phyloP scores from a whole-genome alignment of 805 yeast genomes.

The Pichia membranifaciens region DNA sequence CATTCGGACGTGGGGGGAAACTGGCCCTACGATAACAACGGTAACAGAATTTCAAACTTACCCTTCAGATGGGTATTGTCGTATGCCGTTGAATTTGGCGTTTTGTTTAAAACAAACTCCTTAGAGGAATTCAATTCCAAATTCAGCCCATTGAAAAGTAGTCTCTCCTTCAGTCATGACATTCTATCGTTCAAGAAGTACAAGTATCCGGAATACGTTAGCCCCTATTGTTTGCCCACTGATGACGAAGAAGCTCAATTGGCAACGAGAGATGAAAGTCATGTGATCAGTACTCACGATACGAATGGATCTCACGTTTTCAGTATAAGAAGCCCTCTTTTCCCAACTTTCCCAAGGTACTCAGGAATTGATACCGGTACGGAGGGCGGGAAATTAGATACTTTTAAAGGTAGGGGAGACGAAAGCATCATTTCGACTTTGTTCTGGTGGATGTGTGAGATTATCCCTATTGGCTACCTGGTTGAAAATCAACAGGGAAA shows the following conservation, averaged over 20 bases:
- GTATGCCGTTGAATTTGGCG: conserved; percentile 48
- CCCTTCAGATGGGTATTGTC: conserved; percentile 58
- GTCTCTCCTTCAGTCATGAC: conserved; percentile 50
- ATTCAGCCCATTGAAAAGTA: conserved; percentile 36
- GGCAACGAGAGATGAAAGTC: not conserved
- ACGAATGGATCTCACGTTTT: not conserved
- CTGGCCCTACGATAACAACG: conserved; percentile 43
- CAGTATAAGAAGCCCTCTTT: conserved; percentile 7
- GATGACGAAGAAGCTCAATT: not conserved
- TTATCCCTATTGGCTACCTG: conserved; percentile 52
- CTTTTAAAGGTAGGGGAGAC: conserved; percentile 38
- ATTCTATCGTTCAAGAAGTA: conserved; percentile 30
- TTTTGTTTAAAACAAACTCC: conserved; percentile 37
- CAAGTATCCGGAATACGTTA: conserved; percentile 6
- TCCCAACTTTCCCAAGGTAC: conserved; percentile 14
- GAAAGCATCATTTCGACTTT: conserved; percentile 25
- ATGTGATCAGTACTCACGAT: not conserved
- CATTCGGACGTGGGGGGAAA: conserved; percentile 71
- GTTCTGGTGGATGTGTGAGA: conserved; percentile 59
- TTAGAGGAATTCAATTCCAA: conserved; percentile 36
- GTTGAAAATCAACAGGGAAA: conserved; percentile 41
- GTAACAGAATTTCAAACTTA: conserved; percentile 42
- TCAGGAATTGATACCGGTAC: not conserved
- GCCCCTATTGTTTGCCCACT: not conserved
- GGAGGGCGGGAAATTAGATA: conserved; percentile 13